Evolutionary conservation across 139 green algal genomes (phyloP).

Genomic region (Desmodesmus armatus): DNA sequence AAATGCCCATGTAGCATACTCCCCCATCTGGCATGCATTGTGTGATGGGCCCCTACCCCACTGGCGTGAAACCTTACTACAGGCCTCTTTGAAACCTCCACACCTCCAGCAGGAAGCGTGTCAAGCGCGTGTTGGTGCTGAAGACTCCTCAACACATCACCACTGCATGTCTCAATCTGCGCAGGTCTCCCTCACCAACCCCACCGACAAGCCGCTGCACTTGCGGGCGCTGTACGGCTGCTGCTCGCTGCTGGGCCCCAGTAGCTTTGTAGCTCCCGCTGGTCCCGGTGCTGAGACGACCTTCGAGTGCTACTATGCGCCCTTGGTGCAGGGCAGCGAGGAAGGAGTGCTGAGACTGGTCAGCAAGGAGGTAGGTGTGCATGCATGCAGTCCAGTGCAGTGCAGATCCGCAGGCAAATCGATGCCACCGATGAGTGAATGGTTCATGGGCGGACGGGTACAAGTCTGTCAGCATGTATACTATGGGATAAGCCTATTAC

Average conservation of each 20-base stretch:
- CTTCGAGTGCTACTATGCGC: constrained; percentile 73
- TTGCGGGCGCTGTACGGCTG: constrained; percentile 59
- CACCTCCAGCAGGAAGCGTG: too few relatives aligned
- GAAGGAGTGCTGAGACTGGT: constrained; percentile 61
- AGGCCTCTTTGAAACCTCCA: too few relatives aligned
- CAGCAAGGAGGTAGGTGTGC: constrained; percentile 61
- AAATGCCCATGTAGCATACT: too few relatives aligned
- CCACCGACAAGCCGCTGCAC: constrained; percentile 53
- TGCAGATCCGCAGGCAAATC: too few relatives aligned
- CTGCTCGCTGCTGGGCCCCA: constrained; percentile 57
- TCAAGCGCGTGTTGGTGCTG: background rate
- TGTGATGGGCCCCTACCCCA: too few relatives aligned
- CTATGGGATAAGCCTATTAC: too few relatives aligned
- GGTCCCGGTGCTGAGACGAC: background rate
- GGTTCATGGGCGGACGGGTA: too few relatives aligned
- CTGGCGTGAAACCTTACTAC: too few relatives aligned
- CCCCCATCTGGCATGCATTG: too few relatives aligned
- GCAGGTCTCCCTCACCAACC: constrained; percentile 64
- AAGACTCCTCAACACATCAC: background rate
- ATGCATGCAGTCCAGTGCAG: background rate
- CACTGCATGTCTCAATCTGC: too few relatives aligned
- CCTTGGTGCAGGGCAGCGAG: constrained; percentile 53
- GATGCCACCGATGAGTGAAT: background rate
- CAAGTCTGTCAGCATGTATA: too few relatives aligned
- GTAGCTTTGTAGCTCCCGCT: constrained; percentile 46